These are phyloP conservation scores for Pseudogymnoascus sp. DNA, from an alignment of 2,329 filamentous ascomycete genomes.

Conservation along the genomic window DNA sequence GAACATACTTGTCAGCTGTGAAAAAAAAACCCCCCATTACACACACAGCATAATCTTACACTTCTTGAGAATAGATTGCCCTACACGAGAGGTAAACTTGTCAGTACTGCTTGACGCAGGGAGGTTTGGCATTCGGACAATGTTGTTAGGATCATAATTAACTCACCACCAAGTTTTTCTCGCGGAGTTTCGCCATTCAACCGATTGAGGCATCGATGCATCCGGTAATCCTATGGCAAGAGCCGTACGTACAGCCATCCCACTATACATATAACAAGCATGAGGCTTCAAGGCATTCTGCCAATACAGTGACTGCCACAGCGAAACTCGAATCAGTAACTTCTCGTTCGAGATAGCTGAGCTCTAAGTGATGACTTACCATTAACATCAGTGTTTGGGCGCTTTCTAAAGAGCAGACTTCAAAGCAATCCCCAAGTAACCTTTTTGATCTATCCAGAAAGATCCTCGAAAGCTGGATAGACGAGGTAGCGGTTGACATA, in stretches of 20 bases:
- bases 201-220: not conserved
- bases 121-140: not conserved
- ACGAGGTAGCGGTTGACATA: not conserved
- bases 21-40: not conserved
- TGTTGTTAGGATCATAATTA: not conserved
- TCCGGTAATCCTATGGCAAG: constrained; percentile 30
- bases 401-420: not conserved
- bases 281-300: constrained; percentile 31
- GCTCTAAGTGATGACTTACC: not conserved
- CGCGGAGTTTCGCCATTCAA: not conserved
- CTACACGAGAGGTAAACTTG: not conserved
- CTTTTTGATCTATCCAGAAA: not conserved
- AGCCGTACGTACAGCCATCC: constrained; percentile 31
- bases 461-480: not conserved
- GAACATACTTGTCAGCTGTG: not conserved
- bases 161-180: not conserved
- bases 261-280: constrained; percentile 32
- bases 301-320: constrained; percentile 25
- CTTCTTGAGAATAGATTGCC: constrained; percentile 12
- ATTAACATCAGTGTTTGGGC: not conserved
- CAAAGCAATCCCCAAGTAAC: not conserved
- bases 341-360: not conserved
- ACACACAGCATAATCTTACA: constrained; percentile 12
- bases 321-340: not conserved
- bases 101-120: not conserved